Conservation (phyloP, 164 flowering plant genomes). For the Vitis labrusca region DNA sequence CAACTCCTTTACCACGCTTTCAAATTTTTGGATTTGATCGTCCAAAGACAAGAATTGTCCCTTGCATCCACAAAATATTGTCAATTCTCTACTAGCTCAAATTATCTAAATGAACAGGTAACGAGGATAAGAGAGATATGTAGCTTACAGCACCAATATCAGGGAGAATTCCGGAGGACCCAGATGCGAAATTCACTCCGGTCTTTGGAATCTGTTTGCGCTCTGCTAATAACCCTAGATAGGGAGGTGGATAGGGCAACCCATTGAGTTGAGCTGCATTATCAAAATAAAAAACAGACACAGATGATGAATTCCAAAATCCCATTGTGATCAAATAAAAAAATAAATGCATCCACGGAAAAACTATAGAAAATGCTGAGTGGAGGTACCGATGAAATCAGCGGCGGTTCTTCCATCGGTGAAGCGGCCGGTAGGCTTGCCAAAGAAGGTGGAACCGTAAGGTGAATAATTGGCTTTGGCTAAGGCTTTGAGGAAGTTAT, state of each 20-base stretch:
- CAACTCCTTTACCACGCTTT: background rate
- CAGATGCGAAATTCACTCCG: slow-evolving; percentile 15
- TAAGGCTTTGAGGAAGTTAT: background rate
- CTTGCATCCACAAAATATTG: background rate
- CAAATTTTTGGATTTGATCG: background rate
- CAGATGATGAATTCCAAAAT: background rate
- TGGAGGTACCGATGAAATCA: slow-evolving; percentile 5
- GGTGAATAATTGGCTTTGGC: slow-evolving; percentile 13
- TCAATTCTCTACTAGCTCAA: background rate
- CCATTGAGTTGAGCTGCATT: slow-evolving; percentile 10
- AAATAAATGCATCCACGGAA: background rate
- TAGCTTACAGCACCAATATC: slow-evolving; percentile 4
- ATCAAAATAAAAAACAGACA: background rate
- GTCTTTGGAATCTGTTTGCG: background rate
- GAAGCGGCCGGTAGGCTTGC: slow-evolving; percentile 6
- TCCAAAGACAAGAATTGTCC: background rate
- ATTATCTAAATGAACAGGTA: background rate
- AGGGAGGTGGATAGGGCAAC: slow-evolving; percentile 7
- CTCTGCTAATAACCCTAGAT: background rate
- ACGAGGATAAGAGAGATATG: background rate
- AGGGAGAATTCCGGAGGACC: slow-evolving; percentile 9
- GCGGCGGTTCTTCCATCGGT: slow-evolving; percentile 9
- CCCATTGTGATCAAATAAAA: background rate
- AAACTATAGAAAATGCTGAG: no score
- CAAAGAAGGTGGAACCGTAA: slow-evolving; percentile 4